Conservation (phyloP, 371 early-diverging fungal species). For the Mortierella polycephala region DNA sequence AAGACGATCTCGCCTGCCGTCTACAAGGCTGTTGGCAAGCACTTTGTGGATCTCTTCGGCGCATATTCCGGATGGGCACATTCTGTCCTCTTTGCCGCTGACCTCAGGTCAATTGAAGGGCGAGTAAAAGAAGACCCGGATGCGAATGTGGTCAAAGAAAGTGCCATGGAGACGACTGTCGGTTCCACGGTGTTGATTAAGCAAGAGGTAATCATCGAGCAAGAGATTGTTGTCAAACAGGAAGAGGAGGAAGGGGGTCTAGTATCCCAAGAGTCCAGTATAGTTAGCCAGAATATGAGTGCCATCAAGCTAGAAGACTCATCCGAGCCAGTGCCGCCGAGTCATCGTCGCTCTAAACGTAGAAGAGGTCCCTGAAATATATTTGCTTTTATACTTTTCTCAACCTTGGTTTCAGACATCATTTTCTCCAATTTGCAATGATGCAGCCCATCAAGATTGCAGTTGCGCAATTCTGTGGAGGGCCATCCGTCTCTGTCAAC, state of each 20-base stretch:
- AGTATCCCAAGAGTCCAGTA: neutral
- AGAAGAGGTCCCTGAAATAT: slow-evolving; percentile 9
- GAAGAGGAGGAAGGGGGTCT: neutral
- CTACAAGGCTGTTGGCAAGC: slow-evolving; percentile 79
- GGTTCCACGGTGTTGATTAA: neutral
- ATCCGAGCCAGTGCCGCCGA: neutral
- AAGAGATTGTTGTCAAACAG: neutral
- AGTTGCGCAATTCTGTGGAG: slow-evolving; percentile 79
- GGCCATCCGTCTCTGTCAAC: slow-evolving; percentile 62
- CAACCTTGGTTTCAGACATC: neutral
- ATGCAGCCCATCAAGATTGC: slow-evolving; percentile 44
- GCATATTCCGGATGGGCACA: slow-evolving; percentile 94
- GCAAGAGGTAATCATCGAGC: slow-evolving; percentile 1
- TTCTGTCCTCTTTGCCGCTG: slow-evolving; percentile 77
- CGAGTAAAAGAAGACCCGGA: slow-evolving; percentile 19
- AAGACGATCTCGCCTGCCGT: slow-evolving; percentile 75
- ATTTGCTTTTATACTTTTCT: neutral
- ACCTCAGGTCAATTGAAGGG: slow-evolving; percentile 56
- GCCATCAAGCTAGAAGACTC: slow-evolving; percentile 27
- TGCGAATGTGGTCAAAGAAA: neutral
- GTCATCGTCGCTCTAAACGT: slow-evolving; percentile 28
- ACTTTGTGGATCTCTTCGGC: slow-evolving; percentile 85
- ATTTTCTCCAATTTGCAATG: slow-evolving; percentile 3
- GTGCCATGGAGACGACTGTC: neutral
- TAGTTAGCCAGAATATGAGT: slow-evolving; percentile 6